A percentile compares a stretch with the other conserved stretches of the same genome.
phyloP scores from a whole-genome alignment of 2,329 filamentous ascomycete genomes.

The Neonectria coccinea region DNA sequence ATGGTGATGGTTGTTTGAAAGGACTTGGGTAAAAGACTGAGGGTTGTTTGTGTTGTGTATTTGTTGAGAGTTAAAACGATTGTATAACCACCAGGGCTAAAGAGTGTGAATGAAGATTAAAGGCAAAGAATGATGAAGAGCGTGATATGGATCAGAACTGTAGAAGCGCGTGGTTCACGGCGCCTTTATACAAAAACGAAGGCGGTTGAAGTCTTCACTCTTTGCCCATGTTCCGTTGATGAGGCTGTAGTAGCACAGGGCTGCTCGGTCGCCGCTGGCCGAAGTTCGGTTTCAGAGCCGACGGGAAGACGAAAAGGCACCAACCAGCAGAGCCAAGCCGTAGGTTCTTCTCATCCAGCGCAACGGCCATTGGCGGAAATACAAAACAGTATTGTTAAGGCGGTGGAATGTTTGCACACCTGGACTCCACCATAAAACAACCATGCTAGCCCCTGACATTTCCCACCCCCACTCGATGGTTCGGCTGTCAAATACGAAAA shows the following conservation, averaged over 20 bases:
- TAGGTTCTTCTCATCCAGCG: neutral
- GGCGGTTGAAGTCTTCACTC: neutral
- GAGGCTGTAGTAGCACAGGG: neutral
- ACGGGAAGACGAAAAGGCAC: neutral
- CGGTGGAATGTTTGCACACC: neutral
- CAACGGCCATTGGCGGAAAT: neutral
- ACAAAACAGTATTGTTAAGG: neutral
- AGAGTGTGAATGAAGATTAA: slow-evolving; percentile 33
- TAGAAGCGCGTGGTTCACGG: neutral
- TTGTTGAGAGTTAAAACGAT: slow-evolving; percentile 26
- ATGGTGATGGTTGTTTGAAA: slow-evolving; percentile 32
- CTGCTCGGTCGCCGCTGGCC: neutral
- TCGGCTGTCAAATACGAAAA: neutral
- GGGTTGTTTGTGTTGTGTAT: slow-evolving; percentile 10
- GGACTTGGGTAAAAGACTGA: slow-evolving; percentile 1
- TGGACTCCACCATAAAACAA: neutral
- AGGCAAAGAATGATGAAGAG: slow-evolving; percentile 12
- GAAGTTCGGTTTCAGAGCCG: neutral
- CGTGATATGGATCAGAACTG: neutral
- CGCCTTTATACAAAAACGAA: neutral
- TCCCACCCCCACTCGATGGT: neutral
- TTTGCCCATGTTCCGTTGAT: neutral
- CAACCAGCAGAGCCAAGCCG: neutral
- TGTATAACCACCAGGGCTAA: slow-evolving; percentile 43
- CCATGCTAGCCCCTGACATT: neutral